phyloP scores from a whole-genome alignment of 1,284 basidiomycete species.

The Rhodotorula sp. region DNA sequence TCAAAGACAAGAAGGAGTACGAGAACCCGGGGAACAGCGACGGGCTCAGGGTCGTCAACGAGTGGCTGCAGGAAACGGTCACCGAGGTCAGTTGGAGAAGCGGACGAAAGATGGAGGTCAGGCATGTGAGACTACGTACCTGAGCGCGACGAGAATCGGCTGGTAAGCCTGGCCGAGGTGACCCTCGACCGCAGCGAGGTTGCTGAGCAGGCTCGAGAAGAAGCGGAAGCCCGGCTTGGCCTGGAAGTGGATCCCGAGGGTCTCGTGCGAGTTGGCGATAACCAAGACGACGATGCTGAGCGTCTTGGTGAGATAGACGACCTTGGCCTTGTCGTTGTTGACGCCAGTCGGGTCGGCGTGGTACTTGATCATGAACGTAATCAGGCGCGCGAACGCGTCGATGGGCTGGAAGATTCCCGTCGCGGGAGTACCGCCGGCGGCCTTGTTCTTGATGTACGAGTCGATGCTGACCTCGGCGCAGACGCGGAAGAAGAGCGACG shows the following conservation, averaged over 20 bases:
- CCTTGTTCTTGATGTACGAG: conserved; percentile 82
- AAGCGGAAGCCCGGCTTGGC: conserved; percentile 99
- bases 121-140: conserved; percentile 57
- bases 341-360: conserved; percentile 83
- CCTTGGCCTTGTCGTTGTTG: conserved; percentile 89
- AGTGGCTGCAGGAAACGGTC: conserved; percentile 62
- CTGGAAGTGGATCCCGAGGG: conserved; percentile 84
- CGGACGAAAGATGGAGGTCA: background rate
- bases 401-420: conserved; percentile 77
- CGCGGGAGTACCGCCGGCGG: conserved; percentile 69
- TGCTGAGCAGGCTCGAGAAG: conserved; percentile 93
- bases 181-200: conserved; percentile 78
- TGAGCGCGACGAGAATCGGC: conserved; percentile 81
- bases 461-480: conserved; percentile 93
- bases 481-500: conserved; percentile 96
- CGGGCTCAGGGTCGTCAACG: conserved; percentile 92
- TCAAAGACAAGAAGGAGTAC: conserved; percentile 95
- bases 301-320: conserved; percentile 88
- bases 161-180: conserved; percentile 80
- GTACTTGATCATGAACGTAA: conserved; percentile 99
- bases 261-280: conserved; percentile 90
- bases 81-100: background rate
- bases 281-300: conserved; percentile 84
- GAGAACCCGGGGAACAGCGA: conserved; percentile 97
- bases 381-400: conserved; percentile 91